phyloP scores from a whole-genome alignment of 2,329 filamentous ascomycete genomes.

The Amauroascus niger region DNA sequence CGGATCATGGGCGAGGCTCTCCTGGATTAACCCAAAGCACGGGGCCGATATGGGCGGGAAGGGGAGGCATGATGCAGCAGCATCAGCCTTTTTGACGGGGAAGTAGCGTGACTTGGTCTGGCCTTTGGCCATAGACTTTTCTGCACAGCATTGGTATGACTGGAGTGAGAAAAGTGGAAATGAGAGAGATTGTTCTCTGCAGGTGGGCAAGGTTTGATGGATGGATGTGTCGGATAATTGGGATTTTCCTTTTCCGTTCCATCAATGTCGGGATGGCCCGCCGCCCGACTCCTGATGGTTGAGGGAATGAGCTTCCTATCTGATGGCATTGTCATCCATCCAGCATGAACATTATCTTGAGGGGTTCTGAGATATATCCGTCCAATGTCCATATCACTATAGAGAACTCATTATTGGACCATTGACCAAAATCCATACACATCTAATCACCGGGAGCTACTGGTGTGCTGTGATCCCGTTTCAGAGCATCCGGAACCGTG shows the following conservation, averaged over 20 bases:
- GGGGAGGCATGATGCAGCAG: constrained; percentile 38
- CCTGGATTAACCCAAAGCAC: constrained; percentile 73
- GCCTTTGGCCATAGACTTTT: constrained; percentile 18
- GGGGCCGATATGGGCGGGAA: constrained; percentile 58
- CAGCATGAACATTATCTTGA: too few species aligned
- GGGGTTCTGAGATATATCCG: too few species aligned
- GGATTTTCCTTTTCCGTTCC: background rate
- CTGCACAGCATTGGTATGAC: background rate
- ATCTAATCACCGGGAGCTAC: constrained; percentile 7
- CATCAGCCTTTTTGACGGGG: constrained; percentile 23
- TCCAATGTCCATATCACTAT: too few species aligned
- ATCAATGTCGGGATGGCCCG: too few species aligned
- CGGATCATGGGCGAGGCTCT: constrained; percentile 61
- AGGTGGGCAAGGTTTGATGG: too few species aligned
- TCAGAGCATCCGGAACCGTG: constrained; percentile 32
- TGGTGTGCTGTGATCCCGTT: constrained; percentile 8
- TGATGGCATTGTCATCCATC: too few species aligned
- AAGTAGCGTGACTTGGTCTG: constrained; percentile 39
- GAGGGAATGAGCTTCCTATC: too few species aligned
- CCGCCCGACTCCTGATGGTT: too few species aligned
- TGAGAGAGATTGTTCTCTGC: too few species aligned
- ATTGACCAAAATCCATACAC: too few species aligned
- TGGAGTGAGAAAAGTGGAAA: too few species aligned
- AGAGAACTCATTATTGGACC: too few species aligned
- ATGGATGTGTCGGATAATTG: background rate